Evolutionary conservation across 495 filamentous ascomycete genomes (phyloP).

Genomic region (Neurospora tetraspora): DNA sequence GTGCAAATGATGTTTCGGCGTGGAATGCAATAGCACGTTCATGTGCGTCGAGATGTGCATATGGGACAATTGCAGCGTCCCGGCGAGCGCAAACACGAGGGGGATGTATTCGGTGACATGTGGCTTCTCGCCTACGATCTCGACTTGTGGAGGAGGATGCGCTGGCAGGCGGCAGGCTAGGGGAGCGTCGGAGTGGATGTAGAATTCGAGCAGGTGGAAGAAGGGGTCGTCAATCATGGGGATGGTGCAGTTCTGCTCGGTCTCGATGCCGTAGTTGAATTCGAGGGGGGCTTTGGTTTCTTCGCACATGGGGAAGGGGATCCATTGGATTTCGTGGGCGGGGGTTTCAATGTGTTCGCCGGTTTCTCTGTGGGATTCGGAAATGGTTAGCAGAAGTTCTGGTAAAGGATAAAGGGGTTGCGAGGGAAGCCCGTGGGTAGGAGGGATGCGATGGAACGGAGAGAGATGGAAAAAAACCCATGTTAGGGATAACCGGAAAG

Average conservation of each 20-base stretch:
- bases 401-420: not conserved
- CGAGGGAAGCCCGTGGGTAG: not conserved
- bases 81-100: constrained; percentile 74
- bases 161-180: constrained; percentile 86
- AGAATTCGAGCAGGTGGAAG: constrained; percentile 98
- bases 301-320: constrained; percentile 86
- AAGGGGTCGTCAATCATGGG: constrained; percentile 72
- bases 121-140: constrained; percentile 34
- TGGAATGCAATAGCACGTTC: constrained; percentile 78
- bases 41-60: constrained; percentile 83
- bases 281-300: constrained; percentile 76
- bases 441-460: not conserved
- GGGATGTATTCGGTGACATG: constrained; percentile 45
- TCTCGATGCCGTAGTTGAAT: constrained; percentile 74
- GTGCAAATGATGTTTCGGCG: constrained; percentile 44
- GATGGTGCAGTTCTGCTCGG: constrained; percentile 88
- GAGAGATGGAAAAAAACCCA: not conserved
- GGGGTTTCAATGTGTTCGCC: constrained; percentile 71
- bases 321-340: constrained; percentile 79
- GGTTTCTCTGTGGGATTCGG: constrained; percentile 37
- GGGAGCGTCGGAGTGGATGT: constrained; percentile 92
- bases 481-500: not conserved
- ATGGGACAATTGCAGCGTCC: constrained; percentile 79
- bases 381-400: not conserved
- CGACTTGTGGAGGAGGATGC: constrained; percentile 47